Percentiles rank a stretch among this genome's conserved stretches.
These are phyloP conservation scores for Stemphylium vesicarium DNA, from an alignment of 2,329 filamentous ascomycete genomes.

Conservation along the genomic window DNA sequence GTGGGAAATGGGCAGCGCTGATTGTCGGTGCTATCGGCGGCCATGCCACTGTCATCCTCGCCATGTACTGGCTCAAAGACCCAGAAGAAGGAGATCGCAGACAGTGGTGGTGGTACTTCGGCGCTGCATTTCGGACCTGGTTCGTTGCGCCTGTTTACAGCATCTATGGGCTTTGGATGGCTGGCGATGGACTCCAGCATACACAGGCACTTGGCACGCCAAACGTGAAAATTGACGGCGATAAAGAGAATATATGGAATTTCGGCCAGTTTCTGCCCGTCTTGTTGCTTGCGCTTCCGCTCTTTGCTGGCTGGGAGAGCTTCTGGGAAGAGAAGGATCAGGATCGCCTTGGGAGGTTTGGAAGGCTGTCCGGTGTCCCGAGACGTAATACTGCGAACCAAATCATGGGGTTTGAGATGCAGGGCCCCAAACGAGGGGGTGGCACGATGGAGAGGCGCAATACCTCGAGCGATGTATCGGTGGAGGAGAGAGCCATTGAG, in stretches of 20 bases:
- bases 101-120: slow-evolving; percentile 30
- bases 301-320: slow-evolving; percentile 44
- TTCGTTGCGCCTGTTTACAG: slow-evolving; percentile 39
- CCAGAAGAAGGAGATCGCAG: slow-evolving; percentile 12
- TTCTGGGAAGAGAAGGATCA: slow-evolving; percentile 37
- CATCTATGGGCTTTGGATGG: slow-evolving; percentile 40
- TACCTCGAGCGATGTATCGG: too few species aligned
- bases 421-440: too few species aligned
- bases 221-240: too few species aligned
- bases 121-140: slow-evolving; percentile 37
- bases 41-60: slow-evolving; percentile 37
- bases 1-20: too few species aligned
- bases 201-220: too few species aligned
- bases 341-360: slow-evolving; percentile 29
- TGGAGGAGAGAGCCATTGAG: too few species aligned
- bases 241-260: too few species aligned
- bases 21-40: too few species aligned
- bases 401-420: too few species aligned
- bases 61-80: slow-evolving; percentile 38
- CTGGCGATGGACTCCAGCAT: slow-evolving; percentile 10
- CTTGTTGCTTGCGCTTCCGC: slow-evolving; percentile 36
- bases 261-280: slow-evolving; percentile 22
- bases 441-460: too few species aligned
- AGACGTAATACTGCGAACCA: too few species aligned
- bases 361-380: neutral